phyloP scores from a whole-genome alignment of 331 rosid species.

The Stylosanthes scabra region DNA sequence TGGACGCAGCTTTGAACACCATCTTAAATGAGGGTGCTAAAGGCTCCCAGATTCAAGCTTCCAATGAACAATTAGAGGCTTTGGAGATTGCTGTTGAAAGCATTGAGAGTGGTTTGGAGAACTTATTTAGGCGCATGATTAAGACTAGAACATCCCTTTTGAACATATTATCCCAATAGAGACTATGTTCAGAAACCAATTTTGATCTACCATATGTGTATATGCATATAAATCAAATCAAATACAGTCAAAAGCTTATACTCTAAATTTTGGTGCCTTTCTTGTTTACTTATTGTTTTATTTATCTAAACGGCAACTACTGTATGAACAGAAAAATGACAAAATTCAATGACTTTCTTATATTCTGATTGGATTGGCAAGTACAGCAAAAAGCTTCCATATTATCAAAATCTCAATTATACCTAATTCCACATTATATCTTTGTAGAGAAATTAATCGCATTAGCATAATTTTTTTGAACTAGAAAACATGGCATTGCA shows the following conservation, averaged over 20 bases:
- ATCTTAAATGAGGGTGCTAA: conserved; percentile 29
- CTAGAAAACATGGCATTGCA: background rate
- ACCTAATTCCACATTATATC: background rate
- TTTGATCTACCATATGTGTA: background rate
- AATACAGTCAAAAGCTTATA: no score
- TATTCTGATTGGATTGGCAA: no score
- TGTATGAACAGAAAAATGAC: no score
- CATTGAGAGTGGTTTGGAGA: conserved; percentile 62
- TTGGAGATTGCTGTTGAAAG: conserved; percentile 57
- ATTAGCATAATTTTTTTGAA: background rate
- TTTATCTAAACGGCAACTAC: no score
- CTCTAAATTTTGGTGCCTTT: no score
- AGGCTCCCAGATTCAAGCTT: conserved; percentile 36
- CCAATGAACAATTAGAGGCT: conserved; percentile 46
- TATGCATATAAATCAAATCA: no score
- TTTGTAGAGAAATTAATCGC: background rate
- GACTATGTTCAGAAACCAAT: background rate
- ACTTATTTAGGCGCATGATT: conserved; percentile 58
- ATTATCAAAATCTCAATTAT: background rate
- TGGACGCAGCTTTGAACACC: conserved; percentile 48
- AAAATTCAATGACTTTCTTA: no score
- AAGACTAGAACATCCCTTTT: conserved; percentile 65
- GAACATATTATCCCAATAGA: conserved; percentile 62
- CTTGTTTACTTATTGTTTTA: no score
- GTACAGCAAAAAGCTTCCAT: background rate